Conservation (phyloP, 305 asterid genomes). For the Stenogyne calaminthoides region DNA sequence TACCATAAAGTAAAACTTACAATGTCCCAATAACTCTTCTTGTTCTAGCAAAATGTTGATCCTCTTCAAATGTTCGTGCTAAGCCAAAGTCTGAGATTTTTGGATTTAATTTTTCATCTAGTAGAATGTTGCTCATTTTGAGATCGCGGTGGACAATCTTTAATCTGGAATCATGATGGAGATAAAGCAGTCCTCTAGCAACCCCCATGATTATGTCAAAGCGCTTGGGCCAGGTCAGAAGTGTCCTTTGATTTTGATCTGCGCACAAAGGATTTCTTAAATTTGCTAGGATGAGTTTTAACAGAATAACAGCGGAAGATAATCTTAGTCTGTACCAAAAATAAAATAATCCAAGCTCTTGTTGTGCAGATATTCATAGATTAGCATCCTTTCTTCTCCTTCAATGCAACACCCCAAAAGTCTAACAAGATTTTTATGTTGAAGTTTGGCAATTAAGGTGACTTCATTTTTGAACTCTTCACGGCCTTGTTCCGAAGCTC, state of each 20-base stretch:
- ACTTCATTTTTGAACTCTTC: constrained; percentile 38
- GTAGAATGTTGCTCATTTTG: constrained; percentile 40
- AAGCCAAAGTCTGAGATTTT: constrained; percentile 47
- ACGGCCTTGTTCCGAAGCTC: constrained; percentile 17
- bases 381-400: no score
- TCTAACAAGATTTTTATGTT: constrained; percentile 19
- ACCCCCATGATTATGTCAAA: constrained; percentile 38
- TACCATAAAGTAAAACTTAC: constrained; percentile 19
- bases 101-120: constrained; percentile 34
- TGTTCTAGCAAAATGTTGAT: constrained; percentile 35
- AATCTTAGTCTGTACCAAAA: background rate
- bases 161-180: constrained; percentile 47
- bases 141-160: constrained; percentile 43
- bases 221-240: constrained; percentile 37
- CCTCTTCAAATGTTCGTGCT: constrained; percentile 40
- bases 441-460: constrained; percentile 37
- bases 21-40: constrained; percentile 45
- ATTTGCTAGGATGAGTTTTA: background rate
- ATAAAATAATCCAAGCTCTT: no score
- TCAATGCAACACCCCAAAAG: no score
- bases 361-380: no score
- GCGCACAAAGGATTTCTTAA: background rate
- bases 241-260: background rate
- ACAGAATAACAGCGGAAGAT: background rate
- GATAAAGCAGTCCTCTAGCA: constrained; percentile 49